Evolutionary conservation across 2,329 filamentous ascomycete species (phyloP), one percentile per base, ranked within the genome.

Genomic region (Podosphaera aphanis): DNA sequence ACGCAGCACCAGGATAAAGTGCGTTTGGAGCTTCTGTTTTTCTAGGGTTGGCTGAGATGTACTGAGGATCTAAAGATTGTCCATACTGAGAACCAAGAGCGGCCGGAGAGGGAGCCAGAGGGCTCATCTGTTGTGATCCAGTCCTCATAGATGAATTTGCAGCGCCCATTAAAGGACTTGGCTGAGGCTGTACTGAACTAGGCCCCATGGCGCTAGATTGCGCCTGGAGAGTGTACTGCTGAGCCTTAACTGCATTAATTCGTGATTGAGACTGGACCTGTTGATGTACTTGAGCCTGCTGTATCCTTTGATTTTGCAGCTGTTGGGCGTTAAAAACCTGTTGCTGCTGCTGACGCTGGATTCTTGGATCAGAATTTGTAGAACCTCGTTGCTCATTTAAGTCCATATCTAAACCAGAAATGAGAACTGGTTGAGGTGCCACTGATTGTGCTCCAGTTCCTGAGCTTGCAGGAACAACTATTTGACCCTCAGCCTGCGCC

Each of bases 91-190:
- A 59, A 43, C 62, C 65, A 42, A 67, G 67, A 4, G 62, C 64
- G 47, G 5, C 16, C 16, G 65, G 61, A 39, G 62, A 63, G 39
- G 56, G 53, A 13, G 59, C 58, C 7, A 51, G 31, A 29, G 56
- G 53, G 21, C 49, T 50, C 50, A 57, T 57, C 43, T 56, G 53
- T 37, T 58, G 55, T 25, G 52, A 50, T 37, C 55, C 50, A 21
- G 54, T 54, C 45, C 61, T 61, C 51, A 71, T 62, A 2, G 73
- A 70, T 1, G 71, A 66, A 49, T 73, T 75, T 38, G 75, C 56
- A 1, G 70, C 73, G n/a, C 51, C 46, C 68, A 77, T 71, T 43
- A 21, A 43, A 8, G 73, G 73, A 49, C 71, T 76, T 53, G 73
- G 73, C 1, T 68, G 69, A 37, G 66, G 63, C n/a, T 63, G 63